A percentile compares a stretch with the other conserved stretches of the same genome.
Evolutionary conservation across 345 rosid genomes (phyloP).

Genomic region (Geranium brycei): DNA sequence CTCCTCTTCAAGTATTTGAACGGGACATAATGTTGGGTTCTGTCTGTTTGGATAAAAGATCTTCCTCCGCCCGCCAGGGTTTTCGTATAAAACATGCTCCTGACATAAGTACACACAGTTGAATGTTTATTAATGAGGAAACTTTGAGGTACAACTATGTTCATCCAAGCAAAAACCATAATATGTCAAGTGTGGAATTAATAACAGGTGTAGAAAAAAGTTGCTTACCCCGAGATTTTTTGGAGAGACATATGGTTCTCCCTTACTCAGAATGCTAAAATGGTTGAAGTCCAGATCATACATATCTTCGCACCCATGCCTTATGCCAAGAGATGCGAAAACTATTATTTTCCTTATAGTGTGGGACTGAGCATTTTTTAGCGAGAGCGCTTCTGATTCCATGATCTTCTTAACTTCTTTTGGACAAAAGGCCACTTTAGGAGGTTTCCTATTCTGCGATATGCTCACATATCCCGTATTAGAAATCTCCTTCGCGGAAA

Average conservation of each 20-base stretch:
- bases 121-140: background rate
- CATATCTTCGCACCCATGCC: slow-evolving; percentile 49
- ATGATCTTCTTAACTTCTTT: slow-evolving; percentile 36
- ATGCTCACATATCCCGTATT: slow-evolving; percentile 1
- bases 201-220: background rate
- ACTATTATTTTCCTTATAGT: slow-evolving; percentile 44
- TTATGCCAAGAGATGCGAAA: slow-evolving; percentile 38
- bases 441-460: slow-evolving; percentile 12
- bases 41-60: slow-evolving; percentile 32
- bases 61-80: slow-evolving; percentile 32
- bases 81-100: slow-evolving; percentile 47
- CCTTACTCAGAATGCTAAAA: slow-evolving; percentile 38
- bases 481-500: background rate
- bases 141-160: too few relatives aligned
- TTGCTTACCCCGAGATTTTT: slow-evolving; percentile 36
- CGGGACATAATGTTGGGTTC: slow-evolving; percentile 43
- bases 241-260: slow-evolving; percentile 31
- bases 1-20: slow-evolving; percentile 47
- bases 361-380: slow-evolving; percentile 42
- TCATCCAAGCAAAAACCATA: too few relatives aligned
- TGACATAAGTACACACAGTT: slow-evolving; percentile 10
- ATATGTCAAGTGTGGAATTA: too few relatives aligned
- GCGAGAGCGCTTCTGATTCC: slow-evolving; percentile 20
- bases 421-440: slow-evolving; percentile 45
- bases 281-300: slow-evolving; percentile 43